A percentile compares a stretch with the other conserved stretches of the same genome.
These are phyloP conservation scores for Penicillium italicum DNA, from an alignment of 2,329 filamentous ascomycete genomes.

Conservation along the genomic window DNA sequence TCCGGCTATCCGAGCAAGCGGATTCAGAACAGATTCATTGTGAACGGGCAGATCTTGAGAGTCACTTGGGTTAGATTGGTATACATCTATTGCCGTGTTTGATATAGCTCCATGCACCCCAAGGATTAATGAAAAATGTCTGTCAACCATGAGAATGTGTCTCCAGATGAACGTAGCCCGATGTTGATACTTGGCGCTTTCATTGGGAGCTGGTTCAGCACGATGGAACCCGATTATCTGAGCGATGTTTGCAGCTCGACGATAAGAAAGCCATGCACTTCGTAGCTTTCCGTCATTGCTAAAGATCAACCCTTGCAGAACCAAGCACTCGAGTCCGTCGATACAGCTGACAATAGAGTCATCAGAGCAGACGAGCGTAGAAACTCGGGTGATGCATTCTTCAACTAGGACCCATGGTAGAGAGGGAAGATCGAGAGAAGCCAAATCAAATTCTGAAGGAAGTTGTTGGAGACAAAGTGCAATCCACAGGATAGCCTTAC, in stretches of 20 bases:
- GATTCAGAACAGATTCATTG: background rate
- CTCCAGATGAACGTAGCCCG: conserved; percentile 7
- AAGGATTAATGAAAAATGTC: conserved; percentile 9
- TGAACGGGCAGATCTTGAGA: background rate
- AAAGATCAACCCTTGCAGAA: conserved; percentile 5
- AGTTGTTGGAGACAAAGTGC: conserved; percentile 12
- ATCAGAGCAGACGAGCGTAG: conserved; percentile 1
- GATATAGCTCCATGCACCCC: conserved; percentile 9
- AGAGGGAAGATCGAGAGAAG: conserved; percentile 1
- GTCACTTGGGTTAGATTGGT: background rate
- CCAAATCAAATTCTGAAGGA: background rate
- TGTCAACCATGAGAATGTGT: conserved; percentile 6
- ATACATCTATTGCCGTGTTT: conserved; percentile 5
- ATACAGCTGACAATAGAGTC: conserved; percentile 8
- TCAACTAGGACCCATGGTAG: conserved; percentile 1
- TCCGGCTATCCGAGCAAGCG: conserved; percentile 9
- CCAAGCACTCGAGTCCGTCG: conserved; percentile 13
- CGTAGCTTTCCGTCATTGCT: conserved; percentile 12
- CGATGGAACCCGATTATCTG: conserved; percentile 12
- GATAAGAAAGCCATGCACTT: conserved; percentile 13
- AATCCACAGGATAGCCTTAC: conserved; percentile 8
- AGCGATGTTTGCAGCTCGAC: conserved; percentile 5
- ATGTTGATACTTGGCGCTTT: background rate
- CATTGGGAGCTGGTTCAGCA: background rate
- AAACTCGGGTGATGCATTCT: conserved; percentile 1